phyloP scores from a whole-genome alignment of 805 yeast genomes.

The Metschnikowia dekortorum region DNA sequence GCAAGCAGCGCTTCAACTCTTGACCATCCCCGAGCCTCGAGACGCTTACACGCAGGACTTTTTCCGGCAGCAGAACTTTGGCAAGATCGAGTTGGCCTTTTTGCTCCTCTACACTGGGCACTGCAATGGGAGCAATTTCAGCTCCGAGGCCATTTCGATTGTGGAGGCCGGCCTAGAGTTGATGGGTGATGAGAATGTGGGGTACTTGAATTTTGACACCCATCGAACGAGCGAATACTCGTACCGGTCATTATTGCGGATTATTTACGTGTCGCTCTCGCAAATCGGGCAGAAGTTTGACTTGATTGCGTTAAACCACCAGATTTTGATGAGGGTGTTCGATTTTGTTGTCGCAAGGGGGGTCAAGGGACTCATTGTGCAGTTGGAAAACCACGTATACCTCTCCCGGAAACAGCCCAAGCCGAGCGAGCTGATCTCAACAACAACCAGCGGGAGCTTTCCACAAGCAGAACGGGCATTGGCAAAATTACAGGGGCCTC shows the following conservation, averaged over 20 bases:
- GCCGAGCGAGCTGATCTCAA: too few species aligned
- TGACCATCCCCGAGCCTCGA: constrained; percentile 47
- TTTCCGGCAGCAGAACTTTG: constrained; percentile 46
- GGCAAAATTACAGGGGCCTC: too few species aligned
- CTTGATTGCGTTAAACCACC: constrained; percentile 43
- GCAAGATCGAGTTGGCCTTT: constrained; percentile 65
- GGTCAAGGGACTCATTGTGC: constrained; percentile 52
- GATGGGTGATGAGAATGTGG: constrained; percentile 46
- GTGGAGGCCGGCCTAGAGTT: constrained; percentile 42
- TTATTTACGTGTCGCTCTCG: constrained; percentile 46
- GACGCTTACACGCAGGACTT: constrained; percentile 49
- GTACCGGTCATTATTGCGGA: constrained; percentile 61
- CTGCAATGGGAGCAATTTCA: constrained; percentile 28
- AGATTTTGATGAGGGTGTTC: constrained; percentile 53
- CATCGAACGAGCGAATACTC: constrained; percentile 25
- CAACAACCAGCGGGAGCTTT: too few species aligned
- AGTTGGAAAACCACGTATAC: constrained; percentile 55
- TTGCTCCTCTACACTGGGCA: constrained; percentile 42
- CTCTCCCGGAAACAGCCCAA: constrained; percentile 25
- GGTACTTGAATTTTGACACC: constrained; percentile 36
- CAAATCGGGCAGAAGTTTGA: constrained; percentile 39
- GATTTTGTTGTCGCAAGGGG: constrained; percentile 64
- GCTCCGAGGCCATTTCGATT: constrained; percentile 29
- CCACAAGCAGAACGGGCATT: too few species aligned
- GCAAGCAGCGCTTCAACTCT: constrained; percentile 42